Evolutionary conservation across 1,284 basidiomycete species (phyloP).

Genomic region (Cryptococcus wingfieldii): DNA sequence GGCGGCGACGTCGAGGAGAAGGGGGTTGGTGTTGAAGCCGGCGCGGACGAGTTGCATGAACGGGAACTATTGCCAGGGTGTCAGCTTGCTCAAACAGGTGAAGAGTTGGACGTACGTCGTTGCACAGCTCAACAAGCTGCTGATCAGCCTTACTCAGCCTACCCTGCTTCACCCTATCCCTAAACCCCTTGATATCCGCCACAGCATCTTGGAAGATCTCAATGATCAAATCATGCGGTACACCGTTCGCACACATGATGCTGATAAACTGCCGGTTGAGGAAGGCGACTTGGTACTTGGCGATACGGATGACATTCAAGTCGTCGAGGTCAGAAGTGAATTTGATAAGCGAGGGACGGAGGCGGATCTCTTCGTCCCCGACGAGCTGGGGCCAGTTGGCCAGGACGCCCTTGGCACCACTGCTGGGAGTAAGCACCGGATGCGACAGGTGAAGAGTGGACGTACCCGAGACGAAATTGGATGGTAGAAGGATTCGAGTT

Average conservation of each 20-base stretch:
- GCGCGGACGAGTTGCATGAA: constrained; percentile 32
- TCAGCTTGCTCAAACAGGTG: background rate
- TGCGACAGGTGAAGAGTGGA: background rate
- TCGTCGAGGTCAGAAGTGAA: constrained; percentile 36
- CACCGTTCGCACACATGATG: constrained; percentile 44
- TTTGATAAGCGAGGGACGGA: constrained; percentile 44
- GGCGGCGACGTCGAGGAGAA: constrained; percentile 39
- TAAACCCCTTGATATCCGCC: constrained; percentile 30
- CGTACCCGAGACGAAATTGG: constrained; percentile 46
- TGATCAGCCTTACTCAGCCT: constrained; percentile 24
- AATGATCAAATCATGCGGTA: constrained; percentile 35
- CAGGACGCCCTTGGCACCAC: constrained; percentile 48
- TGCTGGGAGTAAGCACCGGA: constrained; percentile 12
- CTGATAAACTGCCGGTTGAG: constrained; percentile 50
- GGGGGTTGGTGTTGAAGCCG: constrained; percentile 40
- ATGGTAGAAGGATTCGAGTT: constrained; percentile 41
- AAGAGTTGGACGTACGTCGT: constrained; percentile 17
- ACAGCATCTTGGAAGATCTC: constrained; percentile 38
- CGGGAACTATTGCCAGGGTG: constrained; percentile 32
- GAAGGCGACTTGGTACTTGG: constrained; percentile 45
- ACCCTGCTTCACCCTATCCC: constrained; percentile 19
- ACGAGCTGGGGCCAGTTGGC: constrained; percentile 39
- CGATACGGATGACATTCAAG: constrained; percentile 42
- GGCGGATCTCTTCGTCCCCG: constrained; percentile 27
- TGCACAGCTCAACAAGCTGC: constrained; percentile 19